Percentiles rank a stretch among this genome's conserved stretches.
Conservation (phyloP, 768 basidiomycete species). For the Terana coerulea region DNA sequence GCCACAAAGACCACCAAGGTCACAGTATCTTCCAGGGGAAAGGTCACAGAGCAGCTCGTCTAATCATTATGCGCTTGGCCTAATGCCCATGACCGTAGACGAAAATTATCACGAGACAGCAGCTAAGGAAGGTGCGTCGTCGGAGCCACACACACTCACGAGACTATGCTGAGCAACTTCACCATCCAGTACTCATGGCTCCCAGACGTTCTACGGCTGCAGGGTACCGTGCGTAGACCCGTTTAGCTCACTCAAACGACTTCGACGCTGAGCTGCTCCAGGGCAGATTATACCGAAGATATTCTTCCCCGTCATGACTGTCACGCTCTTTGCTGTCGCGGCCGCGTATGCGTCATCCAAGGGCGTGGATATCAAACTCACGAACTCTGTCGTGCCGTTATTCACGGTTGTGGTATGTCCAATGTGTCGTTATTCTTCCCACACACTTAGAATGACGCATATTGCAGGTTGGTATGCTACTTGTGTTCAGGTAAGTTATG, state of each 20-base stretch:
- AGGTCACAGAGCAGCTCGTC: too few relatives aligned
- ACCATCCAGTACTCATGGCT: slow-evolving; percentile 89
- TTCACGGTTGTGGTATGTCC: slow-evolving; percentile 81
- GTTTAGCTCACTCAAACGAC: not conserved
- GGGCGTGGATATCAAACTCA: slow-evolving; percentile 59
- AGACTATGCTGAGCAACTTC: slow-evolving; percentile 5
- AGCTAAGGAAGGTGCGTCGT: slow-evolving; percentile 21
- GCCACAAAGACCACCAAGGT: not conserved
- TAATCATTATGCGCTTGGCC: too few relatives aligned
- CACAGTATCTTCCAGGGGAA: not conserved
- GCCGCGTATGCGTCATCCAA: slow-evolving; percentile 56
- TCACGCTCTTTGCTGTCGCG: slow-evolving; percentile 67
- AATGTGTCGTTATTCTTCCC: not conserved
- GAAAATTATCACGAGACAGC: slow-evolving; percentile 26
- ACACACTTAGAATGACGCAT: not conserved
- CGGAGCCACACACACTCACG: too few relatives aligned
- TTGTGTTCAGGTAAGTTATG: slow-evolving; percentile 72
- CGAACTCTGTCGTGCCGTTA: slow-evolving; percentile 84
- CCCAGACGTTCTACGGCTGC: slow-evolving; percentile 79
- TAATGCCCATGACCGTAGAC: slow-evolving; percentile 5
- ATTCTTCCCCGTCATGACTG: slow-evolving; percentile 78
- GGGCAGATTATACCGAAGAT: slow-evolving; percentile 69
- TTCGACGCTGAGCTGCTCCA: not conserved
- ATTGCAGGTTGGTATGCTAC: slow-evolving; percentile 74
- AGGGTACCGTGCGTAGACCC: slow-evolving; percentile 64